Base-by-base conservation (phyloP, 257 asterid genomes). In the Solanum microdontum region DNA sequence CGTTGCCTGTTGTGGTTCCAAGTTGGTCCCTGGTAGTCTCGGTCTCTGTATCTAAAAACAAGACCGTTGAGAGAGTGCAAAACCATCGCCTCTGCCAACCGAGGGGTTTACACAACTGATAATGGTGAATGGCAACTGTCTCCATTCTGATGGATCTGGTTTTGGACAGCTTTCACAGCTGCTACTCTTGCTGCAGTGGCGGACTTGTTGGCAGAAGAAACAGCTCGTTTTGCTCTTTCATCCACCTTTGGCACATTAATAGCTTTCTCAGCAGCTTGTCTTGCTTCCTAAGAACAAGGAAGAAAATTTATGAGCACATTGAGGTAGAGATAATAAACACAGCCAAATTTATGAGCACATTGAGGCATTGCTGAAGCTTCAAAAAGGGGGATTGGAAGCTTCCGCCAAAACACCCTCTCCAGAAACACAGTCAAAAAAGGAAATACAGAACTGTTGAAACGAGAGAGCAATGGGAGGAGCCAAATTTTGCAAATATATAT, bases 161-260 rank as follows among this genome's bases (percentile, higher is more conserved):
- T 90, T 84, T 92, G 94, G 82, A 89, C 92, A 26, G 93, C 94
- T 87, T 91, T 92, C 86, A 89, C 93, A 5, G 94, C 92, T 12
- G 94, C 89, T 37, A 91, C 94, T 91, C 94, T 86, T 73, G 94
- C 94, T 51, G 93, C 92, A 77, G 92, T 89, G 43, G 92, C 94
- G 17, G 94, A 90, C 86, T 87, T 89, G 62, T 90, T 92, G 70
- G 94, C 93, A 60, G 93, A 91, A 84, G 89, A 72, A 60, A 90
- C 87, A 23, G 92, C 92, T 70, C 90, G 88, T 55, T 92, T 90
- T 86, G 90, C 93, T 84, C 92, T 76, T 87, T 91, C 92, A 5
- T 90, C 93, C 36, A 88, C 87, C 84, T 70, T 89, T 5, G 87
- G 43, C 80, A 89, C 85, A 83, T 87, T 74, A 26, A 85, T 36